Base-by-base conservation (phyloP, 805 yeast genomes). In the Metschnikowia hibisci region DNA sequence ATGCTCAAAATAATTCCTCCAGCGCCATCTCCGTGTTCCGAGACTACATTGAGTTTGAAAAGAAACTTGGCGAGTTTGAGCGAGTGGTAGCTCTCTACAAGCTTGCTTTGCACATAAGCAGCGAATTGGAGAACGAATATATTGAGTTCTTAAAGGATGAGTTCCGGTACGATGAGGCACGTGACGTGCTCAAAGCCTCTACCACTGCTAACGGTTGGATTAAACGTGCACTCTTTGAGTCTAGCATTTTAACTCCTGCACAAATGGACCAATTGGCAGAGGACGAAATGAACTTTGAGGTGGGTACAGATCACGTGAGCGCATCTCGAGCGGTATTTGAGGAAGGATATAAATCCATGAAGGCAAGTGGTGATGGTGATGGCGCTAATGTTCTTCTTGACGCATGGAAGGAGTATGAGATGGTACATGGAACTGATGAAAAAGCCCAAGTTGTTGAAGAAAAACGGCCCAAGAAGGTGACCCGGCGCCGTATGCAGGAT, bases 11-110 rank as follows among this genome's bases (percentile, higher is more conserved):
- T 12, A 41, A 42, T 4, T 23, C 25, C 4, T 10, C 2, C n/a
- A 9, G 13, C 10, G 32, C 30, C 23, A 12, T 18, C 13, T 39
- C 55, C 13, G 69, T 77, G 0, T 81, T 97, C 83, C 54, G 76
- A 3, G 72, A 74, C 4, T 89, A 79, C 63, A 82, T 90, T 1
- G 74, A 73, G 3, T 72, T 90, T 50, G 98, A 91, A 60, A 68
- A 65, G 39, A 67, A 67, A 18, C 60, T 87, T 20, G 85, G 82
- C 14, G 97, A 93, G 45, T 59, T 67, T 30, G 84, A 79, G 2
- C 67, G 98, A 39, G 76, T 82, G n/a, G 66, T 78, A 20, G 82
- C 79, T 0, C 72, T 91, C 3, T 83, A 67, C 52, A 76, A 77
- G 26, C 50, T 84, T 5, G 84, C 84, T 10, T 20, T 38, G 22